A percentile compares a stretch with the other conserved stretches of the same genome.
Evolutionary conservation across 2,329 filamentous ascomycete species (phyloP).

Genomic region (Fusarium haematococcum): DNA sequence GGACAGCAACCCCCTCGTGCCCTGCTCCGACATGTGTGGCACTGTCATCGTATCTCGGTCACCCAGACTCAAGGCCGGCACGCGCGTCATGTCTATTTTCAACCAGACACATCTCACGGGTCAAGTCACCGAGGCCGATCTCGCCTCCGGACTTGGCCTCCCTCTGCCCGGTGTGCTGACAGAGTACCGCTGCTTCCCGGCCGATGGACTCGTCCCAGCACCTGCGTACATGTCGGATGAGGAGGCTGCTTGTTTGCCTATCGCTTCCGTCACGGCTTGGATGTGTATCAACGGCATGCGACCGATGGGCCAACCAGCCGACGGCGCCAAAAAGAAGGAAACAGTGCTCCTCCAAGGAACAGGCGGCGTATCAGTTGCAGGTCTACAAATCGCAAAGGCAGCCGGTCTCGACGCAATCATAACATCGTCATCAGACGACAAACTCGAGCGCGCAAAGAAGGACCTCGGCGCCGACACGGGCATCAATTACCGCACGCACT

Average conservation of each 20-base stretch:
- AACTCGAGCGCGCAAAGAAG: slow-evolving; percentile 58
- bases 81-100: slow-evolving; percentile 77
- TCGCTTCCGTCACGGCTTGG: slow-evolving; percentile 73
- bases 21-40: slow-evolving; percentile 79
- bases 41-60: slow-evolving; percentile 62
- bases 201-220: slow-evolving; percentile 64
- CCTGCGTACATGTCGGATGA: slow-evolving; percentile 69
- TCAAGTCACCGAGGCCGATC: slow-evolving; percentile 66
- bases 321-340: slow-evolving; percentile 33
- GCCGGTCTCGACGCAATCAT: slow-evolving; percentile 63
- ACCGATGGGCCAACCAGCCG: slow-evolving; percentile 60
- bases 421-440: slow-evolving; percentile 66
- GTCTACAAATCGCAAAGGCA: slow-evolving; percentile 66
- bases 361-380: slow-evolving; percentile 64
- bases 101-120: slow-evolving; percentile 68
- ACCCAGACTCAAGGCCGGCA: slow-evolving; percentile 62
- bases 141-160: slow-evolving; percentile 69
- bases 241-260: slow-evolving; percentile 70
- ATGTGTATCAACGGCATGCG: slow-evolving; percentile 73
- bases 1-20: slow-evolving; percentile 61
- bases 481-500: slow-evolving; percentile 66
- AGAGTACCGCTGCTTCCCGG: slow-evolving; percentile 70
- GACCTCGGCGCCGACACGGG: slow-evolving; percentile 62
- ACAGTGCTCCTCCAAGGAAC: slow-evolving; percentile 66
- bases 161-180: slow-evolving; percentile 69